Conservation (phyloP, 345 rosid genomes). For the Jatropha curcas region DNA sequence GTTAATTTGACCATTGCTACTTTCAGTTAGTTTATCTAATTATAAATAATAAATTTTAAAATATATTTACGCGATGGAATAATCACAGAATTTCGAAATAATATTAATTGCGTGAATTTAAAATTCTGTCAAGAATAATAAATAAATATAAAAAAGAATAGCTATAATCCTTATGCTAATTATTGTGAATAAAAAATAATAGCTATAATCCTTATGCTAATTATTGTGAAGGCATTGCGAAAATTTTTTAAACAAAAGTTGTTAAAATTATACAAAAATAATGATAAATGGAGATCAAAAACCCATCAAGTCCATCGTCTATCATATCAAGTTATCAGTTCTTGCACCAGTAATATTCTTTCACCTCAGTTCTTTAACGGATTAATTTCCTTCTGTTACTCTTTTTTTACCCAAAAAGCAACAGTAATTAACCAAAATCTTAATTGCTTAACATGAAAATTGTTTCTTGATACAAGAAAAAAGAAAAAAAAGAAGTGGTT, state of each 20-base stretch:
- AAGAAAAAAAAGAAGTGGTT: conserved; percentile 29
- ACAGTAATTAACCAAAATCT: conserved; percentile 10
- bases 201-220: not conserved
- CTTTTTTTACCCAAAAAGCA: not conserved
- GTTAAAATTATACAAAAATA: too few species aligned
- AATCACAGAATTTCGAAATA: too few species aligned
- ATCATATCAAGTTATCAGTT: not conserved
- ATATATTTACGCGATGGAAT: too few species aligned
- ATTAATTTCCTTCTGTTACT: too few species aligned
- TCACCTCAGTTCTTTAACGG: not conserved
- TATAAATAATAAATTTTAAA: too few species aligned
- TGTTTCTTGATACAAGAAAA: conserved; percentile 26
- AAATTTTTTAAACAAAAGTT: not conserved
- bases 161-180: not conserved
- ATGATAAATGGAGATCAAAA: conserved; percentile 2
- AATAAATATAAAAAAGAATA: too few species aligned
- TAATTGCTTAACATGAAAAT: not conserved
- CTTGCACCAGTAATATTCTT: not conserved
- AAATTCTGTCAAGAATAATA: too few species aligned
- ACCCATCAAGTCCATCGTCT: not conserved
- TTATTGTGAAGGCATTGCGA: not conserved
- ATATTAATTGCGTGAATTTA: too few species aligned
- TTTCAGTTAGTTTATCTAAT: too few species aligned
- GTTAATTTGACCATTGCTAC: too few species aligned
- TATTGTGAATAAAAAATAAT: too few species aligned